phyloP scores from a whole-genome alignment of 2,329 filamentous ascomycete genomes.

The Alternaria sp. region DNA sequence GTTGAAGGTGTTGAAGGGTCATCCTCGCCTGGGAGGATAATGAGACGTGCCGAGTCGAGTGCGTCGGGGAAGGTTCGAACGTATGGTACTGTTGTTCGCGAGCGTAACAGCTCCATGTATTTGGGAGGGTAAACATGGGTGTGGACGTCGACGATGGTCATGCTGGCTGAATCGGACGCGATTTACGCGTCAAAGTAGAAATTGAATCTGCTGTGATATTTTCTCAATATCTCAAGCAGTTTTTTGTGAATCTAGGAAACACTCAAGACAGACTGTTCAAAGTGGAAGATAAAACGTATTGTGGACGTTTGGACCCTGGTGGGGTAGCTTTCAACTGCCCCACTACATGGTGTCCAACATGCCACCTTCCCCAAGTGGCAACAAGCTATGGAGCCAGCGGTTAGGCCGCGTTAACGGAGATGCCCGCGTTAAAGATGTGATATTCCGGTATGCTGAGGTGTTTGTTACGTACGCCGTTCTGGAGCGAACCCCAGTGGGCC shows the following conservation, averaged over 20 bases:
- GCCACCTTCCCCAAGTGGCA: slow-evolving; percentile 45
- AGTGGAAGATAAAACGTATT: slow-evolving; percentile 11
- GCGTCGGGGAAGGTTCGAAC: slow-evolving; percentile 70
- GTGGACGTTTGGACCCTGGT: slow-evolving; percentile 26
- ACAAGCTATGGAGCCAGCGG: slow-evolving; percentile 23
- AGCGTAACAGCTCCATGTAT: slow-evolving; percentile 66
- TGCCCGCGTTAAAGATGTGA: slow-evolving; percentile 20
- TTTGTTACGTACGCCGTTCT: background rate
- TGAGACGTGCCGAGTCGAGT: slow-evolving; percentile 66
- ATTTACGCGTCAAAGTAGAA: slow-evolving; percentile 2
- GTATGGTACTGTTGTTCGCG: slow-evolving; percentile 70
- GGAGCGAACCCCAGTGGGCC: background rate
- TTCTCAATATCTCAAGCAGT: too few species aligned
- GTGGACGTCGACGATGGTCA: slow-evolving; percentile 66
- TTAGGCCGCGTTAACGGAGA: slow-evolving; percentile 23
- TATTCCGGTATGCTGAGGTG: slow-evolving; percentile 6
- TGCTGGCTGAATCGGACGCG: slow-evolving; percentile 25
- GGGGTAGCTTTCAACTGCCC: slow-evolving; percentile 35
- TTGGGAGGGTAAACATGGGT: slow-evolving; percentile 70
- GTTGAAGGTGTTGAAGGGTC: slow-evolving; percentile 59
- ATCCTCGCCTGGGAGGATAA: slow-evolving; percentile 69
- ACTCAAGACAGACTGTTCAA: background rate
- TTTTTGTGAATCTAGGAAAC: too few species aligned
- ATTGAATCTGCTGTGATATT: background rate
- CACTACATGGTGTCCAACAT: slow-evolving; percentile 35